Evolutionary conservation across 139 green algal species (phyloP), one percentile per base, ranked within the genome.

Genomic region (Volvox reticuliferus): DNA sequence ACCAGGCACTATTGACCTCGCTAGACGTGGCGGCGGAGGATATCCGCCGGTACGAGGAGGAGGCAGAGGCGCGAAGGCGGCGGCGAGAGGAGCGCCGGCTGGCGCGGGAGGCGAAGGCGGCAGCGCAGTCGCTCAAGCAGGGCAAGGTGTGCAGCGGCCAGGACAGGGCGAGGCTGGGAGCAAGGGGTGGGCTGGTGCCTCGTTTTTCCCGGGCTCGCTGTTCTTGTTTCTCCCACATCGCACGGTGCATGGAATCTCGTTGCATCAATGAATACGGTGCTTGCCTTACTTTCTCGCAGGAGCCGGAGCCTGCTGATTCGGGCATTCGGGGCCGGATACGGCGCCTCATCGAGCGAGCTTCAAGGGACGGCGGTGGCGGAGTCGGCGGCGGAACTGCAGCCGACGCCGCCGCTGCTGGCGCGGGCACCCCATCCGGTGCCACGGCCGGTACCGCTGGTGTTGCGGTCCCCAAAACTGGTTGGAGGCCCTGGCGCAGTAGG

Each of bases 1-100:
- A 94, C 78, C 12, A 28, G n/a, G 24, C 62, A 24, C 88, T 94
- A 65, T 30, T 89, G 76, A 18, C 12, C 26, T 76, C 86, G 20
- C 82, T 94, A n/a, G 91, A 61, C 20, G 17, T 13, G 81, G 79
- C 80, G 71, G 81, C 20, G 79, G 76, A 33, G 61, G 61, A 90
- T 30, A 84, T 82, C 33, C 37, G 20, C 65, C 37, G 68, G 55
- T 24, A 67, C 37, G 22, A 28, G 88, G 88, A 88, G 79, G 88
- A 44, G 67, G 35, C 30, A 68, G 68, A 63, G 77, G 65, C 35
- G 63, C 88, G 77, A 24, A 21, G 79, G 79, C 65, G 63, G 79
- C 36, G 88, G 79, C 55, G 88, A 37, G 79, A 81, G 68, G 22
- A 28, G 80, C 68, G 88, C 28, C 33, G 14, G n/a, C 14, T 44